Conservation (phyloP, 306 rosid species). For the Phaseolus lunatus region DNA sequence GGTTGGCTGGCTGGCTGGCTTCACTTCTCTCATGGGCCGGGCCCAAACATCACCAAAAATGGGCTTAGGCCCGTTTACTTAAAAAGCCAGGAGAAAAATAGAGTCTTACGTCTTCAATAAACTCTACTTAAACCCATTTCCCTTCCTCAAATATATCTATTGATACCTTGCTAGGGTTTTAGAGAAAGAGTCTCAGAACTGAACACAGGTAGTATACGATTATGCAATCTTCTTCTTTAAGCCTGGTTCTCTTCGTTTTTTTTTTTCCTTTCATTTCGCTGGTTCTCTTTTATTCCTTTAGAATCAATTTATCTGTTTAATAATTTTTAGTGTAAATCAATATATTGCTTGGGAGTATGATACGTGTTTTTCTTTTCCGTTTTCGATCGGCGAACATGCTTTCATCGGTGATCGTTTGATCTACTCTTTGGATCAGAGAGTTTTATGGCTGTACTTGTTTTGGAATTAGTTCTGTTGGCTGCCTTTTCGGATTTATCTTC, state of each 20-base stretch:
- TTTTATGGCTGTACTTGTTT: conserved; percentile 19
- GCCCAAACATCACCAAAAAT: not conserved
- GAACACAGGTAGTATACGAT: conserved; percentile 46
- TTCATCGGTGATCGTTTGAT: not conserved
- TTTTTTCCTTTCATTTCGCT: not conserved
- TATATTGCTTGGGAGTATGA: not conserved
- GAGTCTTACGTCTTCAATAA: not conserved
- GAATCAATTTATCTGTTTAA: not conserved
- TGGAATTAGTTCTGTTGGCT: not conserved
- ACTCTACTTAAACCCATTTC: conserved; percentile 53
- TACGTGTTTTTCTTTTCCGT: not conserved
- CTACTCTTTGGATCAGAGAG: not conserved
- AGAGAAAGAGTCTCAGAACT: conserved; percentile 28
- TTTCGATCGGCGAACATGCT: not conserved
- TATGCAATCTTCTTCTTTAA: not conserved
- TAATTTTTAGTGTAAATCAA: not conserved
- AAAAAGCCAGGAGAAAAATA: not conserved
- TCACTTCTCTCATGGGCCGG: conserved; percentile 30
- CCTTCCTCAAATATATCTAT: not conserved
- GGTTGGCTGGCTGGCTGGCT: not conserved
- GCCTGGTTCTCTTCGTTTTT: not conserved
- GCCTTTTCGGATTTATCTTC: not conserved
- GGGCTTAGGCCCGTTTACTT: conserved; percentile 27
- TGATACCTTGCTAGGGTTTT: conserved; percentile 62
- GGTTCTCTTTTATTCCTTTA: not conserved